Percentiles rank a stretch among this genome's conserved stretches.
These are phyloP conservation scores for Capsella bursapastoris DNA, from an alignment of 345 rosid species.

Conservation along the genomic window DNA sequence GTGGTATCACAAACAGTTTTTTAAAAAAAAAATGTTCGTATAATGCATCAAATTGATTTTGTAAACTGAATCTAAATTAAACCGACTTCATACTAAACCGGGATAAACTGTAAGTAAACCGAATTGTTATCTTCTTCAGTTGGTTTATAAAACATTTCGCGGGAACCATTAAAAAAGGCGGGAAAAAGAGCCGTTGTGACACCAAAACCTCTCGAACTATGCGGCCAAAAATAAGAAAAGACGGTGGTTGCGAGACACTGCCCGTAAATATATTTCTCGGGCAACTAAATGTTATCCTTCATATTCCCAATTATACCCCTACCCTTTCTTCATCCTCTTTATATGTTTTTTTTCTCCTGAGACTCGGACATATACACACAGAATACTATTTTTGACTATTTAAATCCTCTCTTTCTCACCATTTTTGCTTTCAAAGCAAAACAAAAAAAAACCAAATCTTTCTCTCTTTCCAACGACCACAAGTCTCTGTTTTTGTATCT, in stretches of 20 bases:
- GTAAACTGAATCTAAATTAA: too few relatives aligned
- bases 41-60: too few relatives aligned
- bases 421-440: neutral
- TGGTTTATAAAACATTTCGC: too few relatives aligned
- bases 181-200: constrained; percentile 79
- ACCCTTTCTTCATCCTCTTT: constrained; percentile 22
- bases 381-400: constrained; percentile 36
- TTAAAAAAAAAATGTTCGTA: too few relatives aligned
- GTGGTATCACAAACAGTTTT: too few relatives aligned
- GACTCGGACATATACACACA: neutral
- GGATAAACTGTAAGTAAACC: too few relatives aligned
- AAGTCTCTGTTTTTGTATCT: constrained; percentile 13
- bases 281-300: constrained; percentile 44
- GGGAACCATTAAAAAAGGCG: constrained; percentile 45
- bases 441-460: neutral
- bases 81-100: too few relatives aligned
- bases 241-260: constrained; percentile 50
- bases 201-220: constrained; percentile 45
- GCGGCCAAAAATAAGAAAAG: constrained; percentile 60
- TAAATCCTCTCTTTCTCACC: constrained; percentile 35
- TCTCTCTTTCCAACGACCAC: constrained; percentile 26
- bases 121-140: too few relatives aligned
- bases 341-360: constrained; percentile 33
- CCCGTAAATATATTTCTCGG: constrained; percentile 59
- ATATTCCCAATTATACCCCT: constrained; percentile 7